phyloP scores from a whole-genome alignment of 257 asterid species.

The Scutellaria minor region DNA sequence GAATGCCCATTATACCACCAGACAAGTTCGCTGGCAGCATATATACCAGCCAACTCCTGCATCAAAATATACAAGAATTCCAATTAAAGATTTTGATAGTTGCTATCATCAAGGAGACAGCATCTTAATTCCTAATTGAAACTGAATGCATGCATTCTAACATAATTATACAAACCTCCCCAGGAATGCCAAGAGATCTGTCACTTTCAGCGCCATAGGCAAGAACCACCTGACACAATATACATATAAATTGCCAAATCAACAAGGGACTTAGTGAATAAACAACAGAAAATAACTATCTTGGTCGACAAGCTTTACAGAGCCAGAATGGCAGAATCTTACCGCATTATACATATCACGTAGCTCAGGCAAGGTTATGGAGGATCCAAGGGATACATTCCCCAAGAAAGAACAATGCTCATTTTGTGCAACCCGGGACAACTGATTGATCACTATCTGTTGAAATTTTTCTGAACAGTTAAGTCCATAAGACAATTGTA shows the following conservation, averaged over 20 bases:
- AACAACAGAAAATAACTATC: background rate
- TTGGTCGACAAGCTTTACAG: slow-evolving; percentile 25
- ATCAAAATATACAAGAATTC: slow-evolving; percentile 31
- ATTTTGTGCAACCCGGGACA: slow-evolving; percentile 74
- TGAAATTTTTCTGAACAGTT: slow-evolving; percentile 48
- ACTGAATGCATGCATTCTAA: slow-evolving; percentile 8
- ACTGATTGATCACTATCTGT: slow-evolving; percentile 90
- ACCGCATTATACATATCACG: slow-evolving; percentile 85
- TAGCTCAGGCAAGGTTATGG: slow-evolving; percentile 74
- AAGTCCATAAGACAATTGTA: slow-evolving; percentile 44
- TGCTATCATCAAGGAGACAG: slow-evolving; percentile 10
- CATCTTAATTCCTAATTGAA: slow-evolving; percentile 3
- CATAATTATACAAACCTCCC: slow-evolving; percentile 61
- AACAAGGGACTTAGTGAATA: slow-evolving; percentile 5
- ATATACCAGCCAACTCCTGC: slow-evolving; percentile 67
- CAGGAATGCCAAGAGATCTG: slow-evolving; percentile 77
- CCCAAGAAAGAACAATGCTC: slow-evolving; percentile 84
- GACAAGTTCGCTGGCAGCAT: slow-evolving; percentile 89
- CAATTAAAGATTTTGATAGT: slow-evolving; percentile 13
- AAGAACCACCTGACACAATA: slow-evolving; percentile 73
- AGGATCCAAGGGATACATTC: slow-evolving; percentile 79
- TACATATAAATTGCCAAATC: slow-evolving; percentile 13
- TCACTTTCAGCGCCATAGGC: slow-evolving; percentile 98
- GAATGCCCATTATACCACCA: slow-evolving; percentile 99
- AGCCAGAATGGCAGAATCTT: slow-evolving; percentile 35